Base-by-base conservation (phyloP, 1,139 yeast genomes). In the Lodderomyces margitis region DNA sequence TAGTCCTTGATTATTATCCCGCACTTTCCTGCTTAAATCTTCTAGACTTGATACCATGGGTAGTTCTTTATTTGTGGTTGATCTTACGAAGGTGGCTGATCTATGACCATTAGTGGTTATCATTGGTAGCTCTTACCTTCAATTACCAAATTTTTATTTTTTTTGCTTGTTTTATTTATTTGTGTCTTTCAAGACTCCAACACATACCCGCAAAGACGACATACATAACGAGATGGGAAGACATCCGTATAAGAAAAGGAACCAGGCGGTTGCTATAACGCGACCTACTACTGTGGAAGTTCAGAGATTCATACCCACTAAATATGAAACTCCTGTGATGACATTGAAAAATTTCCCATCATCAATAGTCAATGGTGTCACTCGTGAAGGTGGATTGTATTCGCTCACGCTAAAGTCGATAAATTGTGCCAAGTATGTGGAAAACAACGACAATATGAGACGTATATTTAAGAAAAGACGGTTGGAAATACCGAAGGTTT, bases 401-500 rank as follows among this genome's bases (percentile, higher is more conserved):
- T 67, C 75, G 3, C 58, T 72, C 42, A 70, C 77, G 0, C 70
- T 68, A 52, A 72, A 72, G 47, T 66, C 76, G 1, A 58, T 70
- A 16, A 66, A 62, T 19, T 67, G 70, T 43, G 66, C 67, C 16
- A 57, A 60, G 40, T 62, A 63, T 31, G 67, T 68, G 16, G 76
- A 72, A 43, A 66, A 63, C 40, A 51, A 59, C 37, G 72, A 68
- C 40, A 54, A 65, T 53, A 59, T 70, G 53, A 55, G 52, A 35
- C 51, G 52, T 2, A 20, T 43, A 7, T 41, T 51, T 12, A 43
- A 36, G 24, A 36, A 43, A 23, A 41, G 43, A 8, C 39, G 45
- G 4, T 38, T 41, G 15, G 52, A 55, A 15, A 52, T 56, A 14
- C 49, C 57, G 7, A 49, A 58, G 27, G 52, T 68, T 21, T 55